Conservation (phyloP, 163 green algal genomes). For the Scenedesmus sp. region DNA sequence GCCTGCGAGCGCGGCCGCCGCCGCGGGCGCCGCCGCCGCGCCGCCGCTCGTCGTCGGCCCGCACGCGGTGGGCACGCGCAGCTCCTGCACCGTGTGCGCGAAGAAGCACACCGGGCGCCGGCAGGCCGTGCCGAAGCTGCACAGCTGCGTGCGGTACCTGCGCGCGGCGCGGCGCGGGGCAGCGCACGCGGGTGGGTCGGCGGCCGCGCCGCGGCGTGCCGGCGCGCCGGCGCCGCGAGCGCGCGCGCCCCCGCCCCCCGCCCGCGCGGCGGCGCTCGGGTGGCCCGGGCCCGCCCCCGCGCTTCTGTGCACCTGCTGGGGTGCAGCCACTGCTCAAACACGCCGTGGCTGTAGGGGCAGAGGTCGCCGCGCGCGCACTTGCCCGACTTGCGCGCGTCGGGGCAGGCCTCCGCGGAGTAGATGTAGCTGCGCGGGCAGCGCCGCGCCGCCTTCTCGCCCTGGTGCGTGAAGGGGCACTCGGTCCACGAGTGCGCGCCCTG, state of each 20-base stretch:
- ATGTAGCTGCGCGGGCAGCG: constrained; percentile 68
- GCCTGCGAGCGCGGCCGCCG: not conserved
- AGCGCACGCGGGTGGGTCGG: too few species aligned
- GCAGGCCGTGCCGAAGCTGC: constrained; percentile 77
- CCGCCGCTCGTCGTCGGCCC: too few species aligned
- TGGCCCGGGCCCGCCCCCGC: too few species aligned
- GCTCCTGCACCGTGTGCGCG: constrained; percentile 72
- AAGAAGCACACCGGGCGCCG: constrained; percentile 83
- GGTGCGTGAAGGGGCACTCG: constrained; percentile 80
- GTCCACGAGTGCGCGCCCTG: constrained; percentile 82
- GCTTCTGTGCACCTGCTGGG: constrained; percentile 58
- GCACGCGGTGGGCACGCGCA: constrained; percentile 49
- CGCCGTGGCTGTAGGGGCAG: constrained; percentile 89
- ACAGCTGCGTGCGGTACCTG: constrained; percentile 84
- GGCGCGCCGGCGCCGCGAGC: too few species aligned
- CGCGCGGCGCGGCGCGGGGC: too few species aligned
- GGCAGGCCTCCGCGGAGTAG: constrained; percentile 87
- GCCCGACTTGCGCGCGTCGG: constrained; percentile 81
- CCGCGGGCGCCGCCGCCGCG: too few species aligned
- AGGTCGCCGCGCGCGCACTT: constrained; percentile 77
- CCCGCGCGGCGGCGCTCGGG: too few species aligned
- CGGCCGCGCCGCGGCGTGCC: too few species aligned
- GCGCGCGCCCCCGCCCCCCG: too few species aligned
- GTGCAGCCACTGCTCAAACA: constrained; percentile 94
- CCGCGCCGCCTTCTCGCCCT: constrained; percentile 69